phyloP scores from a whole-genome alignment of 306 rosid species.

The Casuarina cunninghamiana region DNA sequence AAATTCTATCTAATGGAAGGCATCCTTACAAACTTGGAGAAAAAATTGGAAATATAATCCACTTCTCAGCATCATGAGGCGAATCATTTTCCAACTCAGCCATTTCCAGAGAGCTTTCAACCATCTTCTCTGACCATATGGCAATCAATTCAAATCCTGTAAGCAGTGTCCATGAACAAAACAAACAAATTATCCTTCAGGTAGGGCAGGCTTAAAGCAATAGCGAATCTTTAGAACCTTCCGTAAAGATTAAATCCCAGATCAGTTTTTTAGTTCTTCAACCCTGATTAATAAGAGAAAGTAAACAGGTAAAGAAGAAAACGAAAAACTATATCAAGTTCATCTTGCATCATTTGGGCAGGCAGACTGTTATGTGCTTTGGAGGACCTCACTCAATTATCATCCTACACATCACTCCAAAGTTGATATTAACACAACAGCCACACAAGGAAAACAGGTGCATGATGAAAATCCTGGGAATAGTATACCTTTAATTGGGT shows the following conservation, averaged over 20 bases:
- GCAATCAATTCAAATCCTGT: conserved; percentile 87
- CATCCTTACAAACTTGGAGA: conserved; percentile 55
- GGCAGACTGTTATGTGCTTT: not conserved
- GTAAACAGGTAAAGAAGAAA: not conserved
- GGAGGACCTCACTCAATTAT: not conserved
- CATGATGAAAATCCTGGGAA: not conserved
- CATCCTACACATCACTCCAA: not conserved
- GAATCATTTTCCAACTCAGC: conserved; percentile 95
- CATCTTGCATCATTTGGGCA: not conserved
- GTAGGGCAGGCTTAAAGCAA: conserved; percentile 22
- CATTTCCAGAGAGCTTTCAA: conserved; percentile 89
- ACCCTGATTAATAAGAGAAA: not conserved
- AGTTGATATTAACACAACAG: not conserved
- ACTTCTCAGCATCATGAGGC: conserved; percentile 89
- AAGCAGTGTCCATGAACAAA: conserved; percentile 39
- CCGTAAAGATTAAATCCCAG: conserved; percentile 10
- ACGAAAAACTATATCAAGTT: not conserved
- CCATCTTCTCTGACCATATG: conserved; percentile 79
- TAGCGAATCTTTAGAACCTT: conserved; percentile 31
- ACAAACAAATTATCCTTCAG: conserved; percentile 27
- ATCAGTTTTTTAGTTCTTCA: not conserved
- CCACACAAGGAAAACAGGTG: conserved; percentile 16
- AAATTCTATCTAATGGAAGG: conserved; percentile 6
- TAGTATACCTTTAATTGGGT: conserved; percentile 80
- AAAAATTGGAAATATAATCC: conserved; percentile 66